phyloP scores from a whole-genome alignment of 169 alveolate species.

The Ichthyophthirius multifiliis region DNA sequence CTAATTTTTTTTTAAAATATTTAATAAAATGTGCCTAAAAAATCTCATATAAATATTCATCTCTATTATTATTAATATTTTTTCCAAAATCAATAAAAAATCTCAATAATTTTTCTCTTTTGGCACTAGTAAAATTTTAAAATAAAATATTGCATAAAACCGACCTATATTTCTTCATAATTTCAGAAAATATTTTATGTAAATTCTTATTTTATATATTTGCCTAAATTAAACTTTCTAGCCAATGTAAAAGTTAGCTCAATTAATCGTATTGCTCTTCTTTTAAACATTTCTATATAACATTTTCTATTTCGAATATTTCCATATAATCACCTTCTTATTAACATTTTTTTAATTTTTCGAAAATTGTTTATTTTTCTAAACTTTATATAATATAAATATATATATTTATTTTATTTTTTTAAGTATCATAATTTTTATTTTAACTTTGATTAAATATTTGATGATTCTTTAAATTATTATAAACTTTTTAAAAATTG shows the following conservation, averaged over 20 bases:
- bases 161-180: background rate
- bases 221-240: background rate
- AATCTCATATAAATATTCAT: background rate
- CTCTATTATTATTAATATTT: background rate
- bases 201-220: background rate
- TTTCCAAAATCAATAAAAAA: background rate
- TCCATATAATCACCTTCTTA: background rate
- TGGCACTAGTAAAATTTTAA: background rate
- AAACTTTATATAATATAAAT: background rate
- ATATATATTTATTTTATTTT: no score
- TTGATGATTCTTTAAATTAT: background rate
- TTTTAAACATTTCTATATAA: background rate
- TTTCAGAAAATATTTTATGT: background rate
- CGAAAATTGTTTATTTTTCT: background rate
- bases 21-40: slow-evolving; percentile 4
- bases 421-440: background rate
- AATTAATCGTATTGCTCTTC: background rate
- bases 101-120: background rate
- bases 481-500: background rate
- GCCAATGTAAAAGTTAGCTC: background rate
- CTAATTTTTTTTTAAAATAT: background rate
- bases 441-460: background rate
- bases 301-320: background rate
- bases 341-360: background rate
- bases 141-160: background rate